These are phyloP conservation scores for Colletotrichum caudatum DNA, from an alignment of 2,329 filamentous ascomycete species.

Conservation along the genomic window DNA sequence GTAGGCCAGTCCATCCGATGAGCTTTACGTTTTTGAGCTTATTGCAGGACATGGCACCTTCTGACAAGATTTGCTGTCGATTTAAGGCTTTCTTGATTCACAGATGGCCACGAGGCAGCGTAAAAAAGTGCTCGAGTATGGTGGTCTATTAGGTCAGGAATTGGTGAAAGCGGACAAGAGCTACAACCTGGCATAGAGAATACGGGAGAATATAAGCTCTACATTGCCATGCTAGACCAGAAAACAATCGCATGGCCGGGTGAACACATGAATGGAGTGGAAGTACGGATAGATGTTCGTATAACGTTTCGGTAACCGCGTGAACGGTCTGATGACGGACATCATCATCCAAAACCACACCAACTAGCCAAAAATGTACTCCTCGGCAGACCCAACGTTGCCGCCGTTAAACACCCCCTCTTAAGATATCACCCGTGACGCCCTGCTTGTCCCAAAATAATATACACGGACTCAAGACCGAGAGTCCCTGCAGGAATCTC, in stretches of 20 bases:
- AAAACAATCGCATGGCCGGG: not conserved
- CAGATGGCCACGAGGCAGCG: not conserved
- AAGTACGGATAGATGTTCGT: not conserved
- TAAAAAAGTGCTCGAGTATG: not conserved
- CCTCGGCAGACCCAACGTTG: not conserved
- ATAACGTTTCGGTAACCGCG: not conserved
- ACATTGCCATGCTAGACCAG: no score
- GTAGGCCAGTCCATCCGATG: no score
- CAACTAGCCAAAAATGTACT: not conserved
- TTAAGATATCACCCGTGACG: not conserved
- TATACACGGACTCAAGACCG: not conserved
- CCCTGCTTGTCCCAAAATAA: not conserved
- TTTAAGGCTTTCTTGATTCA: not conserved
- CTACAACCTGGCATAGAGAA: not conserved
- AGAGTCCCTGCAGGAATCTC: slow-evolving; percentile 14
- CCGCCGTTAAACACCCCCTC: not conserved
- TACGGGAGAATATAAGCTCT: not conserved
- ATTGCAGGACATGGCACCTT: not conserved
- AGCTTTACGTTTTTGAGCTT: not conserved
- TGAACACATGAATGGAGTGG: not conserved
- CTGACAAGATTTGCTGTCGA: not conserved
- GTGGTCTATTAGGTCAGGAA: not conserved
- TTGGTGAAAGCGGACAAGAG: not conserved
- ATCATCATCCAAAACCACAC: slow-evolving; percentile 13
- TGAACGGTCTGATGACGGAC: slow-evolving; percentile 17